Conservation (phyloP, 441 rosid species). For the Melastoma candidum region DNA sequence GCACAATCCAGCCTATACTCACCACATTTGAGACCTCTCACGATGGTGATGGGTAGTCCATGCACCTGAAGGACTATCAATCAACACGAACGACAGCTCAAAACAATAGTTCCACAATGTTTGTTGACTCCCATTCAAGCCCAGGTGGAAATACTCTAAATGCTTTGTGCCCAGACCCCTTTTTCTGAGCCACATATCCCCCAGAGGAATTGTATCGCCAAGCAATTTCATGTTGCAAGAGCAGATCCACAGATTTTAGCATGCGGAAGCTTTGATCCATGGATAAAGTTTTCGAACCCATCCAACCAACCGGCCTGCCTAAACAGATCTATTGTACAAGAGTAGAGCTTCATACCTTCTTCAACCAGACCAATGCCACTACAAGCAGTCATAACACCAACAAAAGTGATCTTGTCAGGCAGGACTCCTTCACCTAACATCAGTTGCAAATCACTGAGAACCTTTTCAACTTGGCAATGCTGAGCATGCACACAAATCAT, state of each 20-base stretch:
- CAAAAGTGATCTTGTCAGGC: constrained; percentile 20
- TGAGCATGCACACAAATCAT: constrained; percentile 15
- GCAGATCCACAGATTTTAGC: constrained; percentile 15
- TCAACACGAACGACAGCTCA: too few relatives aligned
- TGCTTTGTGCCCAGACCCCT: too few relatives aligned
- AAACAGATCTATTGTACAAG: constrained; percentile 14
- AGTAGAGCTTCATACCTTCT: constrained; percentile 23
- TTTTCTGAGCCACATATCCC: too few relatives aligned
- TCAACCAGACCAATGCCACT: constrained; percentile 13
- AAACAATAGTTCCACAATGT: too few relatives aligned
- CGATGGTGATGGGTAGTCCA: too few relatives aligned
- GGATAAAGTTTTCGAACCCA: constrained; percentile 13
- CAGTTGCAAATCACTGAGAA: constrained; percentile 15
- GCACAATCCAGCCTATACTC: too few relatives aligned
- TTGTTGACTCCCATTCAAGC: too few relatives aligned
- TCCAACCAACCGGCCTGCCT: constrained; percentile 14
- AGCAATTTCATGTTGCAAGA: constrained; percentile 12
- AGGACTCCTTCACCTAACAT: constrained; percentile 19
- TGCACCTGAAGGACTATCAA: too few relatives aligned
- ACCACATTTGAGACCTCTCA: too few relatives aligned
- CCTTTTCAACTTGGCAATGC: constrained; percentile 16
- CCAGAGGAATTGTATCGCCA: constrained; percentile 1
- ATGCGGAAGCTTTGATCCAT: constrained; percentile 10
- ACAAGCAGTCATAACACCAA: constrained; percentile 21
- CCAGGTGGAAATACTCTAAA: too few relatives aligned